Evolutionary conservation across 2,329 filamentous ascomycete genomes (phyloP).

Genomic region (Trichoderma endophyticum): DNA sequence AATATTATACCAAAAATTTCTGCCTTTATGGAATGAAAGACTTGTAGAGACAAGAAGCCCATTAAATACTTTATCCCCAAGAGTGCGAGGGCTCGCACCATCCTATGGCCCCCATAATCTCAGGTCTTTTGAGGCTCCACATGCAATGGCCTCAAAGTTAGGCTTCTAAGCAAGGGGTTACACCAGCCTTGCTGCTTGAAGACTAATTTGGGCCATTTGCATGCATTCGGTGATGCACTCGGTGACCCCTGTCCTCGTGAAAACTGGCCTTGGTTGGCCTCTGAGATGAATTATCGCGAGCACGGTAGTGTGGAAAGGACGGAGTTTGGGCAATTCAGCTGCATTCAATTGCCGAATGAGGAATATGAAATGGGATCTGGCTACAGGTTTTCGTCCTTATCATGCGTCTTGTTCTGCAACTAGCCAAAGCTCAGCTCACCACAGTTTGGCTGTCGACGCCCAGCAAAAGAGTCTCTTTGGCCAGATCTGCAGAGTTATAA

Average conservation of each 20-base stretch:
- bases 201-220: neutral
- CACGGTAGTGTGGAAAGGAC: neutral
- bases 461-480: neutral
- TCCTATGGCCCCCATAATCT: neutral
- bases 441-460: neutral
- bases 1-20: too few relatives aligned
- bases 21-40: neutral
- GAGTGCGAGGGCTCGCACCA: neutral
- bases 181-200: neutral
- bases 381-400: neutral
- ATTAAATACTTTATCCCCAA: neutral
- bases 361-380: neutral
- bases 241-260: neutral
- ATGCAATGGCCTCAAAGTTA: neutral
- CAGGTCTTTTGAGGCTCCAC: neutral
- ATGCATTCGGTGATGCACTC: neutral
- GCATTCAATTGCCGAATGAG: neutral
- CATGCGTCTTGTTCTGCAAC: neutral
- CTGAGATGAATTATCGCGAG: neutral
- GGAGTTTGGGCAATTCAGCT: neutral
- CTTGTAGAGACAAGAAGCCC: neutral
- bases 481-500: neutral
- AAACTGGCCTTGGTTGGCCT: neutral
- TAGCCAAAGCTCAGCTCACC: neutral
- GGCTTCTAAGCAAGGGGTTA: neutral